phyloP scores from a whole-genome alignment of 139 green algal species.

The Monoraphidium neglectum region DNA sequence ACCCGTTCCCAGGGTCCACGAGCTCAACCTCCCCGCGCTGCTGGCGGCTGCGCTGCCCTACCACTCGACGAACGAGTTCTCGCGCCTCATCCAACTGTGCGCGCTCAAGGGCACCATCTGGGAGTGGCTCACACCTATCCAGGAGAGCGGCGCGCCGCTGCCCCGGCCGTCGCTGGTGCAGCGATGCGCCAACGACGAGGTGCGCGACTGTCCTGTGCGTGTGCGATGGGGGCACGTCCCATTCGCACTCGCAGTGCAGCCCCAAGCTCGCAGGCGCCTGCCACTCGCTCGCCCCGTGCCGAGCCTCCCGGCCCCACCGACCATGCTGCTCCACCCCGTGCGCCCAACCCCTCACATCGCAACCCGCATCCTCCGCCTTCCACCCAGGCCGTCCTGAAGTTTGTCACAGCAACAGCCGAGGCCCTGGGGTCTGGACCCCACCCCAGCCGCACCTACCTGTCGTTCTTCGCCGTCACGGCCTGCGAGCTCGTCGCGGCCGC shows the following conservation, averaged over 20 bases:
- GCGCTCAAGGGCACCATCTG: constrained; percentile 59
- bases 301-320: too few species aligned
- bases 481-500: constrained; percentile 53
- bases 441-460: constrained; percentile 45
- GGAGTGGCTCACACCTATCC: constrained; percentile 69
- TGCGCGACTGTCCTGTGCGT: too few species aligned
- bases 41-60: constrained; percentile 80
- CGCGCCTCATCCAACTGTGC: constrained; percentile 76
- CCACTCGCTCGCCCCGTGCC: not conserved
- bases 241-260: not conserved
- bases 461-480: constrained; percentile 75
- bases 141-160: constrained; percentile 65
- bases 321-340: too few species aligned
- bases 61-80: constrained; percentile 91
- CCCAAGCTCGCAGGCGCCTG: not conserved
- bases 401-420: constrained; percentile 54
- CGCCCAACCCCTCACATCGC: too few species aligned
- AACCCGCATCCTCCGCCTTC: too few species aligned
- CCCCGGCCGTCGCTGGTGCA: constrained; percentile 66
- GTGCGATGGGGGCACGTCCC: too few species aligned
- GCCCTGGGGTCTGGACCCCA: constrained; percentile 20
- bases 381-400: constrained; percentile 50
- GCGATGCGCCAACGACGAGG: constrained; percentile 68
- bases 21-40: constrained; percentile 80
- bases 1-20: constrained; percentile 64